phyloP scores from a whole-genome alignment of 306 rosid species.

The Prunus dulcis region DNA sequence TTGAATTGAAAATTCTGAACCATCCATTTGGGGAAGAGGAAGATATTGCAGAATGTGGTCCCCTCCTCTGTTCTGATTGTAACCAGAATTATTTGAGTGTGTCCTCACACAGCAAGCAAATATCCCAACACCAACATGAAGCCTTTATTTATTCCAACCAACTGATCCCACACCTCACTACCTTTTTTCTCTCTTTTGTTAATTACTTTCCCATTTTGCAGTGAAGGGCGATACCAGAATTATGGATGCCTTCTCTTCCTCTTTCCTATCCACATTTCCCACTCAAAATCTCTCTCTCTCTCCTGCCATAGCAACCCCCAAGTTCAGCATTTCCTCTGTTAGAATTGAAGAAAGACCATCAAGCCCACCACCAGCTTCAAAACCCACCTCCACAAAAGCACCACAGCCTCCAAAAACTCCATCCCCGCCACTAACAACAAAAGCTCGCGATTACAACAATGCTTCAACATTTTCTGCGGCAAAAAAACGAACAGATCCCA shows the following conservation, averaged over 20 bases:
- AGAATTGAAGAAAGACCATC: slow-evolving; percentile 38
- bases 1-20: not conserved
- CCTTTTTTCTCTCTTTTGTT: not conserved
- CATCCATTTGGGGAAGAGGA: not conserved
- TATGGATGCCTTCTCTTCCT: slow-evolving; percentile 32
- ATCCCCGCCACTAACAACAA: not conserved
- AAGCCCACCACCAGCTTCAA: not conserved
- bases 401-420: not conserved
- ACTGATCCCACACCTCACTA: not conserved
- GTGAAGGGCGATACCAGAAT: not conserved
- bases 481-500: not conserved
- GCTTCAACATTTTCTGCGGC: not conserved
- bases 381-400: slow-evolving; percentile 1
- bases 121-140: not conserved
- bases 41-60: not conserved
- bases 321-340: slow-evolving; percentile 29
- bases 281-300: not conserved
- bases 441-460: not conserved
- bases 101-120: not conserved
- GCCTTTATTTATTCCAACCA: not conserved
- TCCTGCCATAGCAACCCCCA: slow-evolving; percentile 16
- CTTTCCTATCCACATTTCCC: slow-evolving; percentile 25
- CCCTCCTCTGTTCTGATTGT: not conserved
- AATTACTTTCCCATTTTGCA: not conserved
- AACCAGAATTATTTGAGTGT: not conserved